A percentile compares a stretch with the other conserved stretches of the same genome.
phyloP scores from a whole-genome alignment of 805 yeast genomes.

The Metschnikowia cubensis region DNA sequence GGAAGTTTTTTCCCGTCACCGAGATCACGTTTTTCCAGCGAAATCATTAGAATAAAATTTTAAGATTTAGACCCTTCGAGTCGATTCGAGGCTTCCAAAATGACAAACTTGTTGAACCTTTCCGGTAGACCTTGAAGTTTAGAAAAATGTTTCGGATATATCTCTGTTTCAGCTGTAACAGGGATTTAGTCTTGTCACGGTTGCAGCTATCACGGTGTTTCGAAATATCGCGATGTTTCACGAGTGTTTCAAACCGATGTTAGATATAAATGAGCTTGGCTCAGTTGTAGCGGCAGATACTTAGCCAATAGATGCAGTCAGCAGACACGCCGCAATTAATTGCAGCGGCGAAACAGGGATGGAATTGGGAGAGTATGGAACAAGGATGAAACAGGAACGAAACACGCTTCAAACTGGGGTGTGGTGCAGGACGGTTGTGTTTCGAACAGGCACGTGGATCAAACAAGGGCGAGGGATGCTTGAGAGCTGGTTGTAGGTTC shows the following conservation, averaged over 20 bases:
- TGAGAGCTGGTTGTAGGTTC: conserved; percentile 1
- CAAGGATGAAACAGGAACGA: not conserved
- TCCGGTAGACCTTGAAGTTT: not conserved
- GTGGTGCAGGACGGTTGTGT: not conserved
- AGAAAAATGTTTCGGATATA: no score
- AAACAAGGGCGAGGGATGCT: not conserved
- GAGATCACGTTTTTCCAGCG: not conserved
- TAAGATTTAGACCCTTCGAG: not conserved
- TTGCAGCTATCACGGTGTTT: no score
- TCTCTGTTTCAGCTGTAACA: not conserved
- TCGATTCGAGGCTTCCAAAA: not conserved
- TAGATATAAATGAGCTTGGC: not conserved
- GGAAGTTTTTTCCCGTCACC: conserved; percentile 5
- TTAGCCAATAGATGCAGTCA: conserved; percentile 1
- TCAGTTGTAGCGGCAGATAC: not conserved
- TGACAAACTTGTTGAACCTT: not conserved
- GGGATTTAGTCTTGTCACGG: no score
- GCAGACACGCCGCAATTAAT: not conserved
- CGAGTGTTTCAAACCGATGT: not conserved
- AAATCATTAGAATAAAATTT: not conserved
- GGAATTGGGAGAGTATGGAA: not conserved
- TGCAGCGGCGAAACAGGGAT: conserved; percentile 1
- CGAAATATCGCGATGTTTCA: not conserved
- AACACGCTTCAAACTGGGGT: not conserved
- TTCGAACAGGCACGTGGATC: not conserved